These are phyloP conservation scores for Annulohypoxylon stygium DNA, from an alignment of 495 filamentous ascomycete species.

Conservation along the genomic window DNA sequence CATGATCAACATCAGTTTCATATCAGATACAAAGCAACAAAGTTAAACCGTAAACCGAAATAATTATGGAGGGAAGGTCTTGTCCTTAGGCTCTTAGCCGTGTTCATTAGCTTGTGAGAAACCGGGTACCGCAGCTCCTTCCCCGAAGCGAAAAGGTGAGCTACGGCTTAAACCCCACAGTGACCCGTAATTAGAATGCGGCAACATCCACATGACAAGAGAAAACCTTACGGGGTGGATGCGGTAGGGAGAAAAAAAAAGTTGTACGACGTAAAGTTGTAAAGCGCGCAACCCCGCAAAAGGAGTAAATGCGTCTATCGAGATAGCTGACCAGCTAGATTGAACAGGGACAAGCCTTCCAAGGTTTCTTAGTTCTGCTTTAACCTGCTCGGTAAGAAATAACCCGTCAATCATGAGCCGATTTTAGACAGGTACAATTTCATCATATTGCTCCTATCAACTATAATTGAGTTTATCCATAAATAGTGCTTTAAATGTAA, in stretches of 20 bases:
- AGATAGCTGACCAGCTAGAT: constrained; percentile 5
- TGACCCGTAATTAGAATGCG: constrained; percentile 38
- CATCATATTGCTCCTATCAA: constrained; percentile 13
- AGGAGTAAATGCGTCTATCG: constrained; percentile 28
- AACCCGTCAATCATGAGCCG: constrained; percentile 37
- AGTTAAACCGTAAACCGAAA: constrained; percentile 42
- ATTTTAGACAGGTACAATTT: constrained; percentile 2
- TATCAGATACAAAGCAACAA: constrained; percentile 29
- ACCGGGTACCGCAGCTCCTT: constrained; percentile 35
- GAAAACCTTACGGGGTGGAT: constrained; percentile 19
- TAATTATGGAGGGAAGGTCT: constrained; percentile 31
- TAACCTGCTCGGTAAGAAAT: constrained; percentile 28
- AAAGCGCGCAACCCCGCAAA: constrained; percentile 30
- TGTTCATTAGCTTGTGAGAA: constrained; percentile 32
- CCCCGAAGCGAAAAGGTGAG: constrained; percentile 32
- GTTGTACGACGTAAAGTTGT: not conserved
- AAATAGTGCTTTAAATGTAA: not conserved
- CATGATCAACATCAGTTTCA: constrained; percentile 34
- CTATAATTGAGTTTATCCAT: constrained; percentile 1
- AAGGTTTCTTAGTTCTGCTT: not conserved
- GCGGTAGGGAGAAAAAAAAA: constrained; percentile 12
- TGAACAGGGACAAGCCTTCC: constrained; percentile 14
- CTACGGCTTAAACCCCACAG: constrained; percentile 37
- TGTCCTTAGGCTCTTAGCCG: constrained; percentile 32
- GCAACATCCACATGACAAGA: constrained; percentile 27